Percentiles rank a stretch among this genome's conserved stretches.
phyloP scores from a whole-genome alignment of 129 eudicot species.

The Centrapalus pauciflorus region DNA sequence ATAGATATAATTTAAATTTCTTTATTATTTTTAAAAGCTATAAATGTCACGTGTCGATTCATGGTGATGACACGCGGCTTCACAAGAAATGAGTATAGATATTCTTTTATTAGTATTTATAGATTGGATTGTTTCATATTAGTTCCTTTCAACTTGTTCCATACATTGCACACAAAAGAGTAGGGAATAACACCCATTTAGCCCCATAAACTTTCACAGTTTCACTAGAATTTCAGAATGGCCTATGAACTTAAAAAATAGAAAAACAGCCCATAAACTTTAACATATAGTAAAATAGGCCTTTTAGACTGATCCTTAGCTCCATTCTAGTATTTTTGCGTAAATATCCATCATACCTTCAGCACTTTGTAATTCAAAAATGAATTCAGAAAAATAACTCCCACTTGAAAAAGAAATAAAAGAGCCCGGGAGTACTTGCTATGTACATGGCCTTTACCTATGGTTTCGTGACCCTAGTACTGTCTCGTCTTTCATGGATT shows the following conservation, averaged over 20 bases:
- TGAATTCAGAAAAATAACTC: not conserved
- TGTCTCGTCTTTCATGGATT: no score
- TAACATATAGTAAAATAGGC: not conserved
- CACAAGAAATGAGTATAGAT: no score
- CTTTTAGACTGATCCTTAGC: not conserved
- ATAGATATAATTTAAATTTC: no score
- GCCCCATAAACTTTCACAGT: not conserved
- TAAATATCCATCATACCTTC: not conserved
- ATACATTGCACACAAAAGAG: not conserved
- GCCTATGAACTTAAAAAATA: not conserved
- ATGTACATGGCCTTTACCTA: no score
- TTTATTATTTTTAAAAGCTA: no score
- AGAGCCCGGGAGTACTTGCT: no score
- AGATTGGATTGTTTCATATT: not conserved
- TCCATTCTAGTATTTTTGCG: not conserved
- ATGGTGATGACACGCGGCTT: no score
- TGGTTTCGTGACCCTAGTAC: no score
- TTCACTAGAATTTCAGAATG: not conserved
- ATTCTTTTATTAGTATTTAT: no score
- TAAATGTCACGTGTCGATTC: no score
- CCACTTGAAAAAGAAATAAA: no score
- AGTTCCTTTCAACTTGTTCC: not conserved
- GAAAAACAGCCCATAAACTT: not conserved
- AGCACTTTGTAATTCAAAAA: not conserved
- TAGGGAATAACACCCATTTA: not conserved